phyloP scores from a whole-genome alignment of 2,329 filamentous ascomycete genomes.

The Seiridium unicorne region DNA sequence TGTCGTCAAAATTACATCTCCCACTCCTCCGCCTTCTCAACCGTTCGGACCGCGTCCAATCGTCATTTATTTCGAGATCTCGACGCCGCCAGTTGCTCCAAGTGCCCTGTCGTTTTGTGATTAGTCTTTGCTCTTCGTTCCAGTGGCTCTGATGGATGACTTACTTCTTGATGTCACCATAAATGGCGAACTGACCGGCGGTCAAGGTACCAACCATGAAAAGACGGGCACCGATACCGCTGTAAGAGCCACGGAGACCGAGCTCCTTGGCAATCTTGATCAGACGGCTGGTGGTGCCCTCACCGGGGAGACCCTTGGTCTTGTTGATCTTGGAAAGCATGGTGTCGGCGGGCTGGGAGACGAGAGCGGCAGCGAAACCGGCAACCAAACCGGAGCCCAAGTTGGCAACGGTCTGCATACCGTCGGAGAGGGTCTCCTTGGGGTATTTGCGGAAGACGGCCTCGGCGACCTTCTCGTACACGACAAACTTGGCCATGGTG shows the following conservation, averaged over 20 bases:
- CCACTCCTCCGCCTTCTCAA: neutral
- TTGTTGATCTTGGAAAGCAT: slow-evolving; percentile 85
- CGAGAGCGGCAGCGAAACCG: slow-evolving; percentile 72
- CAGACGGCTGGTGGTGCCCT: slow-evolving; percentile 68
- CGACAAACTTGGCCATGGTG: slow-evolving; percentile 81
- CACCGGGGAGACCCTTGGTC: slow-evolving; percentile 70
- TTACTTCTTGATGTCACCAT: slow-evolving; percentile 55
- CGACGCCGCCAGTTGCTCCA: slow-evolving; percentile 61
- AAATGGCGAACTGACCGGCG: slow-evolving; percentile 73
- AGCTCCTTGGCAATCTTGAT: slow-evolving; percentile 76
- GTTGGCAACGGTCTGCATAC: slow-evolving; percentile 68
- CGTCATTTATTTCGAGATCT: slow-evolving; percentile 35
- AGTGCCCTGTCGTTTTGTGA: slow-evolving; percentile 27
- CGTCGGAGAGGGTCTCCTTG: slow-evolving; percentile 59
- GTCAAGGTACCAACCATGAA: slow-evolving; percentile 72
- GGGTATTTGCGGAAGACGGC: slow-evolving; percentile 58
- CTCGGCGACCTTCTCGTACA: slow-evolving; percentile 75
- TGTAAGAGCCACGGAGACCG: slow-evolving; percentile 65
- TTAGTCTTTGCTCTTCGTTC: too few species aligned
- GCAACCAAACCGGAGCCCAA: slow-evolving; percentile 72
- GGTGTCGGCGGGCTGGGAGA: slow-evolving; percentile 76
- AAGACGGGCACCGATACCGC: slow-evolving; percentile 71
- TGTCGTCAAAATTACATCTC: slow-evolving; percentile 11
- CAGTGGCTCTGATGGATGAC: too few species aligned
- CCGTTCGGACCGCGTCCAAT: too few species aligned